Evolutionary conservation across 2,329 filamentous ascomycete genomes (phyloP).

Genomic region (Raffaelea deltoideospora): DNA sequence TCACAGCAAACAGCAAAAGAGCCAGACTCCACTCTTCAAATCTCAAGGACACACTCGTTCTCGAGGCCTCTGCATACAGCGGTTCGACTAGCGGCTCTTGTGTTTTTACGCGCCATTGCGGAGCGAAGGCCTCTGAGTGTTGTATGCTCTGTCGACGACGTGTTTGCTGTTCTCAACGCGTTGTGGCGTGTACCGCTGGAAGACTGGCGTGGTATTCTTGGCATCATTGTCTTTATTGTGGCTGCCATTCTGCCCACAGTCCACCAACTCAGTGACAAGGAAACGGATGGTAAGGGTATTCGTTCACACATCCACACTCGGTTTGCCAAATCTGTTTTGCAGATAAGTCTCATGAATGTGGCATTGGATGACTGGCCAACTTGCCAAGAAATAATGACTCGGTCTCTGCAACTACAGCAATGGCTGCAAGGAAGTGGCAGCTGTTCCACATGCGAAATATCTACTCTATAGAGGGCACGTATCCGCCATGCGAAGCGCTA

Average conservation of each 20-base stretch:
- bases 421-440: not conserved
- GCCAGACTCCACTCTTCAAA: too few species aligned
- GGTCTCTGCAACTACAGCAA: not conserved
- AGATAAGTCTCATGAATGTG: not conserved
- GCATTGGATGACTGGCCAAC: not conserved
- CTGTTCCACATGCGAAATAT: too few species aligned
- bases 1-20: too few species aligned
- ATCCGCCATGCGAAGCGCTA: too few species aligned
- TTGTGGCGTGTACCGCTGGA: conserved; percentile 26
- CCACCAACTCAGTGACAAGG: conserved; percentile 1
- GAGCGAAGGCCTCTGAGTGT: conserved; percentile 21
- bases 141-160: conserved; percentile 21
- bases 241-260: conserved; percentile 23
- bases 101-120: conserved; percentile 31
- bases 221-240: conserved; percentile 27
- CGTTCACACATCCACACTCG: conserved; percentile 3
- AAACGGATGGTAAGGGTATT: not conserved
- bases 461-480: too few species aligned
- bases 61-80: conserved; percentile 24
- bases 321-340: conserved; percentile 2
- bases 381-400: not conserved
- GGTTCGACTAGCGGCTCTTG: conserved; percentile 26
- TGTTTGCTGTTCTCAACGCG: conserved; percentile 23
- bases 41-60: too few species aligned
- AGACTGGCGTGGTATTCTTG: conserved; percentile 25